Evolutionary conservation across 1,284 basidiomycete genomes (phyloP).

Genomic region (Gastroboletus turbinatus): DNA sequence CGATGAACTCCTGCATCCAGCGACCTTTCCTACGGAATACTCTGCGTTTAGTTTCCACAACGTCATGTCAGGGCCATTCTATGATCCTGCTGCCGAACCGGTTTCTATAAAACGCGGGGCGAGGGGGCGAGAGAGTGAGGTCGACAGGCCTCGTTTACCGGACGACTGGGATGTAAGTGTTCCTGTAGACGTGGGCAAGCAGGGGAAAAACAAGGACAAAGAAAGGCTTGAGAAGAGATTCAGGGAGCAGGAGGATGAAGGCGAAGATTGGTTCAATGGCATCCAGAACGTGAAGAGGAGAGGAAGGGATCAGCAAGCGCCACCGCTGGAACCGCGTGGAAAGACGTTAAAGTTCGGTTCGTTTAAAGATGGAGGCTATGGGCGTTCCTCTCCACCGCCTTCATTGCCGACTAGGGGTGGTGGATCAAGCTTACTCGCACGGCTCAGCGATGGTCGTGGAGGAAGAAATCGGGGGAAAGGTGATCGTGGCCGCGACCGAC

Average conservation of each 20-base stretch:
- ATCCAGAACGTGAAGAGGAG: slow-evolving; percentile 26
- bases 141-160: slow-evolving; percentile 26
- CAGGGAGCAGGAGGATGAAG: slow-evolving; percentile 48
- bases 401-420: slow-evolving; percentile 7
- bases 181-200: slow-evolving; percentile 63
- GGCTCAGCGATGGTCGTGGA: slow-evolving; percentile 24
- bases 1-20: slow-evolving; percentile 47
- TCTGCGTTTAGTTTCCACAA: slow-evolving; percentile 79
- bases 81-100: slow-evolving; percentile 39
- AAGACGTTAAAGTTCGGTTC: slow-evolving; percentile 42
- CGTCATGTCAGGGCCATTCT: slow-evolving; percentile 74
- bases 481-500: slow-evolving; percentile 10
- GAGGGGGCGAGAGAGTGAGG: slow-evolving; percentile 15
- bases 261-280: slow-evolving; percentile 64
- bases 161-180: slow-evolving; percentile 46
- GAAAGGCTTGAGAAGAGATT: slow-evolving; percentile 52
- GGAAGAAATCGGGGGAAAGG: slow-evolving; percentile 10
- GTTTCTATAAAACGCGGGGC: slow-evolving; percentile 13
- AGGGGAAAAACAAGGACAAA: slow-evolving; percentile 58
- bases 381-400: slow-evolving; percentile 9
- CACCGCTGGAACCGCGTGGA: slow-evolving; percentile 11
- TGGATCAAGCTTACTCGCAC: slow-evolving; percentile 30
- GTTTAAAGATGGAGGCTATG: slow-evolving; percentile 25
- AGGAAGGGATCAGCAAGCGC: slow-evolving; percentile 14
- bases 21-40: slow-evolving; percentile 52